A percentile compares a stretch with the other conserved stretches of the same genome.
These are phyloP conservation scores for Raffaelea ambrosiae DNA, from an alignment of 2,329 filamentous ascomycete genomes.

Conservation along the genomic window DNA sequence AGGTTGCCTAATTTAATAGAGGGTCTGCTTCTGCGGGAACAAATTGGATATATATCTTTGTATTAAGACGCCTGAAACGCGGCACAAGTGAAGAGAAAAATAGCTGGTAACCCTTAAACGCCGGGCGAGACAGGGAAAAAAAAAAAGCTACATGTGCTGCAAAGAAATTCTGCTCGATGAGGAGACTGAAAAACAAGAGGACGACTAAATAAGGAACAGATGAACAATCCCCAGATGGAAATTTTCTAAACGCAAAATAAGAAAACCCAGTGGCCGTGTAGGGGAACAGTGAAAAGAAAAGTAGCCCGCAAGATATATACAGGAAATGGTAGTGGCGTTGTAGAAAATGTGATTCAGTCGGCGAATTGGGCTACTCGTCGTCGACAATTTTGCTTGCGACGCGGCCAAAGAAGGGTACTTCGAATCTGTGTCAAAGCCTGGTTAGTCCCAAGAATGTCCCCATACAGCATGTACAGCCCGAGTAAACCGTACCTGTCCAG, in stretches of 20 bases:
- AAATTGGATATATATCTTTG: too few relatives aligned
- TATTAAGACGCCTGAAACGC: too few relatives aligned
- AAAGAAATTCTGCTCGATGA: too few relatives aligned
- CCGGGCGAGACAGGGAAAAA: too few relatives aligned
- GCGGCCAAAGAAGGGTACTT: slow-evolving; percentile 78
- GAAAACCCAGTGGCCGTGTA: background rate
- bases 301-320: background rate
- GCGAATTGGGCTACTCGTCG: slow-evolving; percentile 48
- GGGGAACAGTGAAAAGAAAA: background rate
- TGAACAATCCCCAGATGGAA: too few relatives aligned
- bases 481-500: slow-evolving; percentile 43
- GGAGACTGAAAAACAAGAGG: too few relatives aligned
- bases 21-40: too few relatives aligned
- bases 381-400: slow-evolving; percentile 86
- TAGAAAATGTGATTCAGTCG: too few relatives aligned
- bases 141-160: too few relatives aligned
- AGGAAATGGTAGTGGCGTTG: background rate
- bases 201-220: background rate
- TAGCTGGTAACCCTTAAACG: too few relatives aligned
- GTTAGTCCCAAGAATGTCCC: slow-evolving; percentile 4
- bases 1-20: background rate
- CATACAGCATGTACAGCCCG: background rate
- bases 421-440: slow-evolving; percentile 57
- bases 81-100: too few relatives aligned
- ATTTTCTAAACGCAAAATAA: background rate